Base-by-base conservation (phyloP, 1,284 basidiomycete species). In the Cutaneotrichosporon cyanovorans region DNA sequence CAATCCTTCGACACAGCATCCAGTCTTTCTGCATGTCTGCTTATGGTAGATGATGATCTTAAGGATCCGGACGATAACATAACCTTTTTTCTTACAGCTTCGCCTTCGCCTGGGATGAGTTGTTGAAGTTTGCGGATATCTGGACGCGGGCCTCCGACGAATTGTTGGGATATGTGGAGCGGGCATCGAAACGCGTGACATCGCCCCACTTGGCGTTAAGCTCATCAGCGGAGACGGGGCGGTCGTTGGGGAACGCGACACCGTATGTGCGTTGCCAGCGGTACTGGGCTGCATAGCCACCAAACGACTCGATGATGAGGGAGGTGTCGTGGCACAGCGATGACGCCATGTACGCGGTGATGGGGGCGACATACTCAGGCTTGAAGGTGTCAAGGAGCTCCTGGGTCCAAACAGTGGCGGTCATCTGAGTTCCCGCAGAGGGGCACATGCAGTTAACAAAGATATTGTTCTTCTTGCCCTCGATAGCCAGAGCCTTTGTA, bases 181-280 rank as follows among this genome's bases (percentile, higher is more conserved):
- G 80, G 4, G 79, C 83, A 61, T 90, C 85, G 65, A 95, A 95
- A 65, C 80, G 77, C 20, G 84, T 90, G 67, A 95, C 84, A 42
- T 76, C 71, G 41, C 77, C 75, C 90, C 89, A 96, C 63, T 87
- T 83, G 30, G 75, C 71, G 25, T 83, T 65, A 44, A 95, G 75
- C 46, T 83, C 79, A 68, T 96, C 92, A 0, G 88, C 85, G 8
- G 80, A 82, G 53, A 86, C 77, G 3, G 78, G 75, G 50, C 77
- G 77, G 65, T 83, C 84, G 38, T 83, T 79, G 12, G 87, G 84
- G 81, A 93, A 95, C n/a, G 44, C 51, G 22, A 59, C 51, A 22
- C 66, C 95, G 21, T 84, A 85, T 9, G 89, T 77, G 31, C 91
- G 82, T 73, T 98, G 86, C 92, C 93, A 98, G 56, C 93, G 79